A percentile compares a stretch with the other conserved stretches of the same genome.
Conservation (phyloP, 495 filamentous ascomycete species). For the Aspergillus diversus region DNA sequence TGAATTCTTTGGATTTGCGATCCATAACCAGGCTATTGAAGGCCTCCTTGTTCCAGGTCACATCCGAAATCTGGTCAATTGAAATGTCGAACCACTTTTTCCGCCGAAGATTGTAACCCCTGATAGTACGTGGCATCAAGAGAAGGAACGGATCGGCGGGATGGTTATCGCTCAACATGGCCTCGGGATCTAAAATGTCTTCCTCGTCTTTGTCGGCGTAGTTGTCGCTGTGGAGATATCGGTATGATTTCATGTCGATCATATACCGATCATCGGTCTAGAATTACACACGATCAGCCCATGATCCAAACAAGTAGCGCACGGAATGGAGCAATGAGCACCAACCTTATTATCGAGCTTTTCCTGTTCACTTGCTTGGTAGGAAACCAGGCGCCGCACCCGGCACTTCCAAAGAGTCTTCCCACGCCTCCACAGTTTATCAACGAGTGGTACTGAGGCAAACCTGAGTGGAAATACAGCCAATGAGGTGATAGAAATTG, state of each 20-base stretch:
- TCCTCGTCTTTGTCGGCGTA: no score
- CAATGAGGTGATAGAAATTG: no score
- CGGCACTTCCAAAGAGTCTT: neutral
- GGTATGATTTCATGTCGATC: neutral
- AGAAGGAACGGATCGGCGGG: constrained; percentile 15
- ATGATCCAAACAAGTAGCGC: no score
- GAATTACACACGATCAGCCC: no score
- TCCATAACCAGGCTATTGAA: constrained; percentile 58
- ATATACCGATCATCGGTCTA: neutral
- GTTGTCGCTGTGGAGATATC: neutral
- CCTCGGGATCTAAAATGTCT: neutral
- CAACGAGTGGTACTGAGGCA: no score
- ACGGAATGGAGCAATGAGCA: no score
- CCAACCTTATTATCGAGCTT: neutral
- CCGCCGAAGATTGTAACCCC: constrained; percentile 38
- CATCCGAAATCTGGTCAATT: constrained; percentile 37
- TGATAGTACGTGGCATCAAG: constrained; percentile 33
- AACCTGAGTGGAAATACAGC: neutral
- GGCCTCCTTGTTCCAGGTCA: constrained; percentile 52
- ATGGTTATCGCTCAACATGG: neutral
- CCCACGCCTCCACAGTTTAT: neutral
- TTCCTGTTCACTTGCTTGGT: neutral
- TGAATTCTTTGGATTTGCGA: constrained; percentile 52
- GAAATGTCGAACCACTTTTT: constrained; percentile 47
- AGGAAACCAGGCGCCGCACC: neutral